These are phyloP conservation scores for Coniophora puteana DNA, from an alignment of 1,284 basidiomycete genomes.

Conservation along the genomic window DNA sequence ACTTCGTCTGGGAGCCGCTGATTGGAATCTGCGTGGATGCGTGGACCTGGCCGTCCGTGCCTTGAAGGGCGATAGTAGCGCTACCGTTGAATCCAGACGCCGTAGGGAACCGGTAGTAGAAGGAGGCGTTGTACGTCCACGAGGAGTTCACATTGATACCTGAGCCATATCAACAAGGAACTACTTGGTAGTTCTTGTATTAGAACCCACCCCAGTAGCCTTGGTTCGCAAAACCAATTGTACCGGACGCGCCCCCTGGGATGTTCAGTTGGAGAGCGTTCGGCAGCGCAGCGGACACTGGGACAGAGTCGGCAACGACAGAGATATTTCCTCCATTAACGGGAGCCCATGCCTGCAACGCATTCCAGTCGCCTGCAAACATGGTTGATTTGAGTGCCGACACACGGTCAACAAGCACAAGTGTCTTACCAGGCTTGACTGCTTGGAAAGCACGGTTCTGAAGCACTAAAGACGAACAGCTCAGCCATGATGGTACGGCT, in stretches of 20 bases:
- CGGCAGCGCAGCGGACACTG: conserved; percentile 58
- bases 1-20: conserved; percentile 43
- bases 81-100: conserved; percentile 42
- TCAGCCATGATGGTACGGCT: conserved; percentile 4
- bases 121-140: conserved; percentile 61
- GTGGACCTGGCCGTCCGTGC: conserved; percentile 40
- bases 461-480: conserved; percentile 35
- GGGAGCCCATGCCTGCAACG: conserved; percentile 55
- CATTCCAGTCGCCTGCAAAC: conserved; percentile 38
- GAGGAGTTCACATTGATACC: conserved; percentile 59
- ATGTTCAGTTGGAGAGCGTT: conserved; percentile 57
- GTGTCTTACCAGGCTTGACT: conserved; percentile 41
- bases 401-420: background rate
- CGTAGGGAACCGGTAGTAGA: conserved; percentile 57
- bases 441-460: conserved; percentile 61
- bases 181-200: too few species aligned
- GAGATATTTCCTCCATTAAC: conserved; percentile 44
- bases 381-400: background rate
- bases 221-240: conserved; percentile 56
- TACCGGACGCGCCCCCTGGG: conserved; percentile 37
- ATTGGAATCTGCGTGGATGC: conserved; percentile 39
- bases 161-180: conserved; percentile 20
- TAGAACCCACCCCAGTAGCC: conserved; percentile 55
- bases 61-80: conserved; percentile 44
- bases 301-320: conserved; percentile 48